Conservation (phyloP, 1,284 basidiomycete genomes). For the Ceratobasidium theobromae region DNA sequence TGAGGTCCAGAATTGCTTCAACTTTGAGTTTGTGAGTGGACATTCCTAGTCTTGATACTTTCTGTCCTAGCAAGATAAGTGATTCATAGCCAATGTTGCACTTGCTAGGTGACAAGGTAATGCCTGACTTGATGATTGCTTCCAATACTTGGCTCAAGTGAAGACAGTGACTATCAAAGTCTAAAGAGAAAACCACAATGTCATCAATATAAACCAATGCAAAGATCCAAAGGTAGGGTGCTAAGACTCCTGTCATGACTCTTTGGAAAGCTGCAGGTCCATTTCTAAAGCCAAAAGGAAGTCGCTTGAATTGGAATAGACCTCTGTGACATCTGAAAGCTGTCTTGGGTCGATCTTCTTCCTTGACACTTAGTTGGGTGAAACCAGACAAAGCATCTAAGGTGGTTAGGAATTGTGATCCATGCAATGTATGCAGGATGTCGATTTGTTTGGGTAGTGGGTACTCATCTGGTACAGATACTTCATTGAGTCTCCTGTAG, state of each 20-base stretch:
- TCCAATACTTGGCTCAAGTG: constrained; percentile 43
- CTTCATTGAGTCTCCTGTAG: constrained; percentile 44
- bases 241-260: constrained; percentile 46
- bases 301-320: constrained; percentile 46
- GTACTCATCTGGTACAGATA: constrained; percentile 47
- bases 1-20: constrained; percentile 39
- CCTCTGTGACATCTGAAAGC: constrained; percentile 48
- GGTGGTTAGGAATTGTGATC: constrained; percentile 43
- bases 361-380: constrained; percentile 44
- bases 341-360: constrained; percentile 42
- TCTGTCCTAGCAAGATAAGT: constrained; percentile 45
- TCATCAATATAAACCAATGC: constrained; percentile 53
- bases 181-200: constrained; percentile 44
- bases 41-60: constrained; percentile 43
- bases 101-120: constrained; percentile 46
- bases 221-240: constrained; percentile 47
- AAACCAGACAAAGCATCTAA: constrained; percentile 49
- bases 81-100: constrained; percentile 45
- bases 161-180: constrained; percentile 43
- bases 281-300: constrained; percentile 50
- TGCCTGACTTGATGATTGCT: constrained; percentile 40
- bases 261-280: constrained; percentile 48
- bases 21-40: constrained; percentile 45
- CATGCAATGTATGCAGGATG: constrained; percentile 45
- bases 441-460: constrained; percentile 47